phyloP scores from a whole-genome alignment of 768 basidiomycete species.

The Termitomyces sp. region DNA sequence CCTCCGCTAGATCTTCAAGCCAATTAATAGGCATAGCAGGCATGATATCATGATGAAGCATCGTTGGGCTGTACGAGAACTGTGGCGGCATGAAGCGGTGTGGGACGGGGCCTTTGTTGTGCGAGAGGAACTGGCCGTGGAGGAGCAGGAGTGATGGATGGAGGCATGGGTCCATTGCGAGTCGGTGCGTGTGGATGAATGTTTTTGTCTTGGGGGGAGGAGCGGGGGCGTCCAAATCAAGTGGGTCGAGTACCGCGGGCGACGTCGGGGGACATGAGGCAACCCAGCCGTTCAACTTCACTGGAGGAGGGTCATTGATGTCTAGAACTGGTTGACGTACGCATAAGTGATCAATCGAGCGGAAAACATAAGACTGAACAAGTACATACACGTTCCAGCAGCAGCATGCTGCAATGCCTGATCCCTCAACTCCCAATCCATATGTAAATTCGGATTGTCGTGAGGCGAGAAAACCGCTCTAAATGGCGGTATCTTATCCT shows the following conservation, averaged over 20 bases:
- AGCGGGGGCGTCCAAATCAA: slow-evolving; percentile 25
- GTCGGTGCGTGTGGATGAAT: slow-evolving; percentile 46
- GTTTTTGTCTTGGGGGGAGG: slow-evolving; percentile 26
- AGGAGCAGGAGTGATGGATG: slow-evolving; percentile 37
- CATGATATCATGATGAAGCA: slow-evolving; percentile 52
- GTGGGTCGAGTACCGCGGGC: slow-evolving; percentile 27
- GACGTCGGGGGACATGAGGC: slow-evolving; percentile 34
- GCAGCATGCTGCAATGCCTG: slow-evolving; percentile 37
- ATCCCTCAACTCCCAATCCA: slow-evolving; percentile 33
- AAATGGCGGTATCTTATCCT: slow-evolving; percentile 43
- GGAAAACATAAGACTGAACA: too few relatives aligned
- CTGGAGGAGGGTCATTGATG: slow-evolving; percentile 23
- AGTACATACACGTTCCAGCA: slow-evolving; percentile 35
- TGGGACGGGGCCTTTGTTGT: slow-evolving; percentile 43
- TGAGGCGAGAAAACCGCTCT: slow-evolving; percentile 51
- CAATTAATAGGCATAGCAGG: slow-evolving; percentile 45
- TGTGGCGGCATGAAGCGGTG: slow-evolving; percentile 43
- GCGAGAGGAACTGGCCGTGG: slow-evolving; percentile 53
- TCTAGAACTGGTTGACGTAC: not conserved
- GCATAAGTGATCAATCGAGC: too few relatives aligned
- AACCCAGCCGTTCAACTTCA: slow-evolving; percentile 34
- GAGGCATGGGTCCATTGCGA: slow-evolving; percentile 47
- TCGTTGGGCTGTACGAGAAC: slow-evolving; percentile 48
- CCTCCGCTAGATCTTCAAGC: slow-evolving; percentile 33
- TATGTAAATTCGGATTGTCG: slow-evolving; percentile 42